Percentiles rank a stretch among this genome's conserved stretches.
Evolutionary conservation across 1,284 basidiomycete genomes (phyloP).

Genomic region (Ustilago tritici): DNA sequence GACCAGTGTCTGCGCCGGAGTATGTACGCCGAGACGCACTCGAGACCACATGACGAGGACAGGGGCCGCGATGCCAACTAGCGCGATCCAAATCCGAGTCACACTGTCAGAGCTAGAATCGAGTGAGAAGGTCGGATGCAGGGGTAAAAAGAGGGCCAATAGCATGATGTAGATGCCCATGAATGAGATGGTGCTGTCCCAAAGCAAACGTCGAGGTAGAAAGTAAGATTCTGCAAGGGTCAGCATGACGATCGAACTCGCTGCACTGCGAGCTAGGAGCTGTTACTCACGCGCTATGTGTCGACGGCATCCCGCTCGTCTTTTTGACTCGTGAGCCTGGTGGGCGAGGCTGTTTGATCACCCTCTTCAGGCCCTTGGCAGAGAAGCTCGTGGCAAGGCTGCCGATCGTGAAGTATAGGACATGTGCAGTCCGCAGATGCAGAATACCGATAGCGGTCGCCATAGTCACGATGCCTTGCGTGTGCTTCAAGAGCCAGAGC

Average conservation of each 20-base stretch:
- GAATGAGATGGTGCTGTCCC: constrained; percentile 49
- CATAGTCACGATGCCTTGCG: constrained; percentile 51
- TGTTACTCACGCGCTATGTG: constrained; percentile 49
- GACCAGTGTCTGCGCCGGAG: constrained; percentile 38
- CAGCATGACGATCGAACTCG: neutral
- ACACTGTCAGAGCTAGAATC: constrained; percentile 19
- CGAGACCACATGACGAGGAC: constrained; percentile 56
- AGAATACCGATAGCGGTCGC: constrained; percentile 52
- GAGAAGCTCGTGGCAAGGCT: constrained; percentile 51
- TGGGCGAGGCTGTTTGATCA: constrained; percentile 58
- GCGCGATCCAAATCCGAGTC: constrained; percentile 31
- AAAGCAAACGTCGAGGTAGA: neutral
- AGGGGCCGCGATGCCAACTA: constrained; percentile 30
- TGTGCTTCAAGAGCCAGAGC: constrained; percentile 53
- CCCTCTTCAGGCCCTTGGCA: constrained; percentile 50
- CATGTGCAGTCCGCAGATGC: constrained; percentile 46
- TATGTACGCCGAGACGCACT: constrained; percentile 51
- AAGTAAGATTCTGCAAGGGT: neutral
- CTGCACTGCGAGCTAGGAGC: neutral
- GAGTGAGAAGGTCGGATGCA: constrained; percentile 36
- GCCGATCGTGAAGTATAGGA: constrained; percentile 42
- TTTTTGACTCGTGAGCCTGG: constrained; percentile 50
- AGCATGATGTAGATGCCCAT: constrained; percentile 54
- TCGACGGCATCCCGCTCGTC: constrained; percentile 57
- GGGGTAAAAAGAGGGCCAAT: constrained; percentile 36